A percentile compares a stretch with the other conserved stretches of the same genome.
Evolutionary conservation across 768 basidiomycete species (phyloP).

Genomic region (Leucocoprinus leucothites): DNA sequence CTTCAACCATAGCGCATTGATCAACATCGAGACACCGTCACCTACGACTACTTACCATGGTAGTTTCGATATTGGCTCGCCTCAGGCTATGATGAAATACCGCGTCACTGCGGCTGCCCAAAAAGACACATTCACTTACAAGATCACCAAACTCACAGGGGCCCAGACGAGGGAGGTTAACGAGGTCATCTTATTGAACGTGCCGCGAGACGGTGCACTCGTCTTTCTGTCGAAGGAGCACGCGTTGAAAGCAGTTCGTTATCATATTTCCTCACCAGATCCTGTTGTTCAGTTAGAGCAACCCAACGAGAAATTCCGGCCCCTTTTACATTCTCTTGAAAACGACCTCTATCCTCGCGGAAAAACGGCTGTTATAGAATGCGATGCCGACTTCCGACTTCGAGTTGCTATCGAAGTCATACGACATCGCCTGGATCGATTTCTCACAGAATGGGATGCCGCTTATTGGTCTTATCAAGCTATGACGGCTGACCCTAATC

Average conservation of each 20-base stretch:
- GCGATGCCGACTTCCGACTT: background rate
- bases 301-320: background rate
- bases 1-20: constrained; percentile 5
- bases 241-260: constrained; percentile 9
- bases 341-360: background rate
- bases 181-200: constrained; percentile 15
- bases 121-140: constrained; percentile 20
- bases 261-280: constrained; percentile 4
- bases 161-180: constrained; percentile 19
- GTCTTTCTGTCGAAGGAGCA: constrained; percentile 16
- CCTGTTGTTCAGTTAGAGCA: background rate
- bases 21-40: constrained; percentile 7
- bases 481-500: constrained; percentile 1
- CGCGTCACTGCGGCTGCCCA: constrained; percentile 9
- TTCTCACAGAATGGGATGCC: background rate
- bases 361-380: background rate
- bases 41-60: background rate
- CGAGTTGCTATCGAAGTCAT: background rate
- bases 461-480: background rate
- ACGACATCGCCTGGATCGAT: background rate
- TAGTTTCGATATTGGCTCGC: background rate
- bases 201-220: constrained; percentile 12
- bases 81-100: background rate
- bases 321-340: background rate
- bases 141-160: constrained; percentile 19